A percentile compares a stretch with the other conserved stretches of the same genome.
Conservation (phyloP, 495 filamentous ascomycete species). For the Aspergillus egyptiacus region DNA sequence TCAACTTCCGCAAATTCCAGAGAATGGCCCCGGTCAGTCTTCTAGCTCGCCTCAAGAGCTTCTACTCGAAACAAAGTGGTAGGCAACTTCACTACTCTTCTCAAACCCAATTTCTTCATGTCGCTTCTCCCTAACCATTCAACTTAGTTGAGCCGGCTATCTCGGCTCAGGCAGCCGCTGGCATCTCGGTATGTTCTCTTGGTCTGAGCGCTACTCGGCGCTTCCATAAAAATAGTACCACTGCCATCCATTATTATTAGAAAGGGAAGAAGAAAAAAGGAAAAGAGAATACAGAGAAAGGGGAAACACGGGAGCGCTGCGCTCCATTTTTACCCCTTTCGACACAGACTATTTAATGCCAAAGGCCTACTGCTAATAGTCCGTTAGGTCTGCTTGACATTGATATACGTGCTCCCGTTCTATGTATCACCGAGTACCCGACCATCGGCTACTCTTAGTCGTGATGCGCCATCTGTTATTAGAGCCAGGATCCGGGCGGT, state of each 20-base stretch:
- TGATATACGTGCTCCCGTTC: conserved; percentile 86
- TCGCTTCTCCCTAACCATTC: conserved; percentile 8
- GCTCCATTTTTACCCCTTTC: background rate
- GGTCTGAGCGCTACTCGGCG: conserved; percentile 7
- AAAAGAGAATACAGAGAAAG: background rate
- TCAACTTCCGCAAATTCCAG: background rate
- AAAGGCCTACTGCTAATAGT: conserved; percentile 7
- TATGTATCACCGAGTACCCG: conserved; percentile 76
- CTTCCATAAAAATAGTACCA: conserved; percentile 16
- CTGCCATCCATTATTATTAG: background rate
- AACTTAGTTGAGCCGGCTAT: conserved; percentile 43
- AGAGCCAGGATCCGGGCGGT: conserved; percentile 78
- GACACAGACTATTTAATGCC: background rate
- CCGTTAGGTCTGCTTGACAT: conserved; percentile 62
- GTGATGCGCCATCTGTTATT: conserved; percentile 88
- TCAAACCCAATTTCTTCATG: background rate
- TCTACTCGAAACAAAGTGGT: conserved; percentile 37
- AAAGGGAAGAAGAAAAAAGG: too few species aligned
- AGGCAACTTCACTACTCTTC: conserved; percentile 6
- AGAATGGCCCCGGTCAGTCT: conserved; percentile 34
- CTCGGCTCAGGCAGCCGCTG: conserved; percentile 40
- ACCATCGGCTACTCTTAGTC: conserved; percentile 71
- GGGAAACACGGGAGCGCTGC: background rate
- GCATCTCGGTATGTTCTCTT: conserved; percentile 46
- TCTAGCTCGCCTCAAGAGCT: conserved; percentile 30